phyloP scores from a whole-genome alignment of 306 rosid species.

The Mimosa pudica region DNA sequence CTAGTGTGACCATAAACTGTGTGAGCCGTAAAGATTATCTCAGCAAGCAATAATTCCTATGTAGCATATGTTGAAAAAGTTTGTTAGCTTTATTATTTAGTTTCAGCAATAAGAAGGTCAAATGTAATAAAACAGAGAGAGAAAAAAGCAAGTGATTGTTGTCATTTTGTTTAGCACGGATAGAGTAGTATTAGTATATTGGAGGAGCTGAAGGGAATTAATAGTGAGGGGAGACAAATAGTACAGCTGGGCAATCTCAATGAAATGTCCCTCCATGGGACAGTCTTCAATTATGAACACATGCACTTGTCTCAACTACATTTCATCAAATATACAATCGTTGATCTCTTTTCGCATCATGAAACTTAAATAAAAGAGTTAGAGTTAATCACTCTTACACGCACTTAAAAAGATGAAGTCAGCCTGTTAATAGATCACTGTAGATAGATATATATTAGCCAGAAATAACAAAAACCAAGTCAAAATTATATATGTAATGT shows the following conservation, averaged over 20 bases:
- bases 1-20: background rate
- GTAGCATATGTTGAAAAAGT: background rate
- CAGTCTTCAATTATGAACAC: constrained; percentile 48
- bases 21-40: background rate
- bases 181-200: background rate
- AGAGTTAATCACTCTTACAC: background rate
- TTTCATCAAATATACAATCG: background rate
- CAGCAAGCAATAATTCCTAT: constrained; percentile 12
- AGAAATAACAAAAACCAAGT: background rate
- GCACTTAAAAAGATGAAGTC: background rate
- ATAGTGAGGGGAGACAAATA: constrained; percentile 20
- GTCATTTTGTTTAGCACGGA: background rate
- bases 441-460: background rate
- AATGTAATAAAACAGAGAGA: background rate
- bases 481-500: background rate
- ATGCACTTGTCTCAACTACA: constrained; percentile 49
- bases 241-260: constrained; percentile 33
- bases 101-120: background rate
- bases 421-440: background rate
- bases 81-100: background rate
- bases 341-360: background rate
- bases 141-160: background rate
- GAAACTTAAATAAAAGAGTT: background rate
- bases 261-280: constrained; percentile 34
- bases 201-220: constrained; percentile 2